A percentile compares a stretch with the other conserved stretches of the same genome.
Conservation (phyloP, 768 basidiomycete species). For the Amanita jacksonii region DNA sequence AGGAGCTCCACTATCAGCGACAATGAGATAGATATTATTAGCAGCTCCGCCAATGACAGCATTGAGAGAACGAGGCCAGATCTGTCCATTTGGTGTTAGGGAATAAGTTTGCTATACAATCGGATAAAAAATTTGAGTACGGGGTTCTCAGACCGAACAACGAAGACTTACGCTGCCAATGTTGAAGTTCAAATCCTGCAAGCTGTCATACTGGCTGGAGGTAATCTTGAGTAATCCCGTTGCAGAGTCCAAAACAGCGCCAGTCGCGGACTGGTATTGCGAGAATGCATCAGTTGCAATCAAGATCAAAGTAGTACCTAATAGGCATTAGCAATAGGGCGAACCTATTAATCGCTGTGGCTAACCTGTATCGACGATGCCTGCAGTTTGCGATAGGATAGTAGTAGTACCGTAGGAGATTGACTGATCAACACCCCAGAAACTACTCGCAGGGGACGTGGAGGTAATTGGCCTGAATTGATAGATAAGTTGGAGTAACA, state of each 20-base stretch:
- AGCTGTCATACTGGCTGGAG: constrained; percentile 23
- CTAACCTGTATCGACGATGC: constrained; percentile 51
- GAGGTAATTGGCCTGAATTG: constrained; percentile 35
- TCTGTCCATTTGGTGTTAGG: constrained; percentile 30
- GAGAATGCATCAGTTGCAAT: constrained; percentile 37
- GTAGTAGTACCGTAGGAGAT: constrained; percentile 36
- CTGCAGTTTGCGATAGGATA: constrained; percentile 38
- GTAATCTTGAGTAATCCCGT: constrained; percentile 31
- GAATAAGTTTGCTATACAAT: background rate
- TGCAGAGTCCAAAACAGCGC: constrained; percentile 15
- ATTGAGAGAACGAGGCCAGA: constrained; percentile 28
- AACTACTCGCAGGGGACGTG: constrained; percentile 34
- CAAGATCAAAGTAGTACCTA: constrained; percentile 42
- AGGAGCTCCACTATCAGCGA: constrained; percentile 27
- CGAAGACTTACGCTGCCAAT: constrained; percentile 1
- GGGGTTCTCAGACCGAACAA: too few species aligned
- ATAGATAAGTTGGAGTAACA: background rate
- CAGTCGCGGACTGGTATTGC: constrained; percentile 21
- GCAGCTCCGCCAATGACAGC: constrained; percentile 22
- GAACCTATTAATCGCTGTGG: constrained; percentile 13
- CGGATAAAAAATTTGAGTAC: background rate
- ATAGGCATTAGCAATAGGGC: background rate
- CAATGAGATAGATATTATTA: constrained; percentile 25
- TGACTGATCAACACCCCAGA: constrained; percentile 55
- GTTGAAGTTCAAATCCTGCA: constrained; percentile 17